Evolutionary conservation across 83 land plant genomes (phyloP).

Genomic region (Thuja plicata): DNA sequence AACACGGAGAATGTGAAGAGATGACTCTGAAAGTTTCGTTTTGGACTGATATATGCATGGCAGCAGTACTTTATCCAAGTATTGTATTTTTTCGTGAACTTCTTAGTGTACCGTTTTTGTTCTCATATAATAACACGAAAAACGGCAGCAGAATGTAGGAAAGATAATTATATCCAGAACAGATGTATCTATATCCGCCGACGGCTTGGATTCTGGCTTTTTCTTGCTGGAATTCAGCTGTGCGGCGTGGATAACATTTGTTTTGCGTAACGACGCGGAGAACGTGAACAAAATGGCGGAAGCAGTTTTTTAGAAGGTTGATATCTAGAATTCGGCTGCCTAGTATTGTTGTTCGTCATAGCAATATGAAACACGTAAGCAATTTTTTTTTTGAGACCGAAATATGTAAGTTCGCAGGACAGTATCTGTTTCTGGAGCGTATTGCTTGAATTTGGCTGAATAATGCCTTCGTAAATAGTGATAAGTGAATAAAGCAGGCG

Average conservation of each 20-base stretch:
- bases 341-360: background rate
- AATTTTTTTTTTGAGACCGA: background rate
- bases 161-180: background rate
- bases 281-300: background rate
- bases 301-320: background rate
- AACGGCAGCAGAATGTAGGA: background rate
- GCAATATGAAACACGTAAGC: no score
- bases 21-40: background rate
- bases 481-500: no score
- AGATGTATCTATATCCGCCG: background rate
- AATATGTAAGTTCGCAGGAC: background rate
- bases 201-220: background rate
- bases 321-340: background rate
- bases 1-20: background rate
- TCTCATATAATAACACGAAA: background rate
- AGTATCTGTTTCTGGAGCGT: background rate
- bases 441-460: no score
- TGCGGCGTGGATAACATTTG: background rate
- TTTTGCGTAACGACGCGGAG: background rate
- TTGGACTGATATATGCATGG: background rate
- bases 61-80: background rate
- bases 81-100: background rate
- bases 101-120: background rate
- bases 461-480: no score
- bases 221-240: background rate